Conservation (phyloP, 192 early-diverging fungal genomes). For the Coemansia sp. region DNA sequence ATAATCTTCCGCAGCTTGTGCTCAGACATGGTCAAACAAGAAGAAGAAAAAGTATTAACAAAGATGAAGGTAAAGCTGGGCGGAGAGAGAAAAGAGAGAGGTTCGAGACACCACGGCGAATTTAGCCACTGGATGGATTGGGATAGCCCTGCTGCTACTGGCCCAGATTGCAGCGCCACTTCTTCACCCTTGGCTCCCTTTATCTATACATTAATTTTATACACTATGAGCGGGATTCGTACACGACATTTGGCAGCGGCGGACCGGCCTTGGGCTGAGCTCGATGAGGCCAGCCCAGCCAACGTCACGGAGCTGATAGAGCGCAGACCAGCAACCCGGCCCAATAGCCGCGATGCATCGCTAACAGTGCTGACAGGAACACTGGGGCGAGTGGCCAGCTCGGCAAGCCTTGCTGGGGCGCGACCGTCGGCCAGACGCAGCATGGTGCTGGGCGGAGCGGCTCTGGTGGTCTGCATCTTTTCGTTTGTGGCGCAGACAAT, state of each 20-base stretch:
- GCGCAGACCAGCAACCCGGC: neutral
- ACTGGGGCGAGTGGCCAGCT: neutral
- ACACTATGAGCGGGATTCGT: neutral
- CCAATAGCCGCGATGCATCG: slow-evolving; percentile 3
- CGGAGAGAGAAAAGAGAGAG: neutral
- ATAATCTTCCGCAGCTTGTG: slow-evolving; percentile 70
- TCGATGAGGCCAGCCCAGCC: neutral
- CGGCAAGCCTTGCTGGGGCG: neutral
- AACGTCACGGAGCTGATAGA: neutral
- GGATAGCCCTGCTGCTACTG: neutral
- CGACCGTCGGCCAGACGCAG: slow-evolving; percentile 41
- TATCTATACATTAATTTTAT: neutral
- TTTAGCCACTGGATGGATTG: neutral
- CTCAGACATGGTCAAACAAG: slow-evolving; percentile 49
- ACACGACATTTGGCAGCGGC: neutral
- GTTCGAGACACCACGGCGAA: neutral
- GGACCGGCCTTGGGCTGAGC: neutral
- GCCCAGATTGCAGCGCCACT: neutral
- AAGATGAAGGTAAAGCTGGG: neutral
- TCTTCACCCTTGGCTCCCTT: neutral
- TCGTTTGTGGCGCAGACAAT: slow-evolving; percentile 45
- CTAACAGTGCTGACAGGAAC: neutral
- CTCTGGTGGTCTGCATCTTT: slow-evolving; percentile 46
- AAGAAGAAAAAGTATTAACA: neutral
- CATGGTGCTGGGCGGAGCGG: slow-evolving; percentile 38